Evolutionary conservation across 345 rosid genomes (phyloP).

Genomic region (Isatis tinctoria): DNA sequence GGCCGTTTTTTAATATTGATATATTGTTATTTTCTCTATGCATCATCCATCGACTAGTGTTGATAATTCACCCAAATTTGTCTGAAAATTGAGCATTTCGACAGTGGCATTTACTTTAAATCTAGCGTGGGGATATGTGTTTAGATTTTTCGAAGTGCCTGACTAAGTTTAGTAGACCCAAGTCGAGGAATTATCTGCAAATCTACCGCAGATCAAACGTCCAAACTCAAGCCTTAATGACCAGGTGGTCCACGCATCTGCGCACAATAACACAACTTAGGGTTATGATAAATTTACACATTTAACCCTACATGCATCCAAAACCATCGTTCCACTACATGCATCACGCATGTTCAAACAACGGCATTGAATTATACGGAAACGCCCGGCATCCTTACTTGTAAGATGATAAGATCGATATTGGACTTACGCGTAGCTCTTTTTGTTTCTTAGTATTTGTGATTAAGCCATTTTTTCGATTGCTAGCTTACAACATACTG

Average conservation of each 20-base stretch:
- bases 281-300: not conserved
- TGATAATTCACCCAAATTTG: not conserved
- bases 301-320: not conserved
- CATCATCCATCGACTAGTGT: not conserved
- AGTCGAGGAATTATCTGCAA: not conserved
- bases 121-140: not conserved
- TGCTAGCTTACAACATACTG: not conserved
- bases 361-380: not conserved
- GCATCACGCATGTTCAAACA: not conserved
- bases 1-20: not conserved
- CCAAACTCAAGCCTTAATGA: not conserved
- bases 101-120: not conserved
- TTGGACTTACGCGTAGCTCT: not conserved
- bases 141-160: not conserved
- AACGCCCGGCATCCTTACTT: not conserved
- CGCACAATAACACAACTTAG: not conserved
- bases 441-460: not conserved
- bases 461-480: constrained; percentile 3
- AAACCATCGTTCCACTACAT: not conserved
- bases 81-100: not conserved
- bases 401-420: not conserved
- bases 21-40: not conserved
- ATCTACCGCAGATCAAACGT: not conserved
- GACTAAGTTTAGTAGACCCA: not conserved
- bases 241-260: not conserved